Conservation (phyloP, 176 grass and related monocot species). For the Themeda triandra region DNA sequence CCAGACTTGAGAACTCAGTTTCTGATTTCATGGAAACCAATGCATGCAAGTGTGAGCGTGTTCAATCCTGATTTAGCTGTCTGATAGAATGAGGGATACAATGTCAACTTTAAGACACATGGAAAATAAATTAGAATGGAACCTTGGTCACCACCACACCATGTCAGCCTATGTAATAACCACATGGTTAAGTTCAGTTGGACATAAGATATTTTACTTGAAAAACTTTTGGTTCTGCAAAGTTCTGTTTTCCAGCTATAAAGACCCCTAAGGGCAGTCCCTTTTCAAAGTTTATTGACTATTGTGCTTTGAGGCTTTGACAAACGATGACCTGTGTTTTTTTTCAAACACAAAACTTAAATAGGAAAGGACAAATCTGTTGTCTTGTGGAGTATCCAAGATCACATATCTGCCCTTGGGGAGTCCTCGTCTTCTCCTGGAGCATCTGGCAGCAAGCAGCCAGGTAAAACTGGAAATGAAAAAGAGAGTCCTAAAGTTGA, state of each 20-base stretch:
- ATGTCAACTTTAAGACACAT: not conserved
- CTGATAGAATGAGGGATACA: not conserved
- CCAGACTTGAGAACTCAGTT: not conserved
- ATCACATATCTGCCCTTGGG: constrained; percentile 69
- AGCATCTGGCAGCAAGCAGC: constrained; percentile 52
- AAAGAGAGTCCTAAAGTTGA: constrained; percentile 82
- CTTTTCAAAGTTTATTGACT: not conserved
- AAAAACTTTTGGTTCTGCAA: not conserved
- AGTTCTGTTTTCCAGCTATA: not conserved
- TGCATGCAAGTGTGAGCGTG: not conserved
- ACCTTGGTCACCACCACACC: not conserved
- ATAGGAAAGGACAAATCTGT: constrained; percentile 93
- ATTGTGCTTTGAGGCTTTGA: not conserved
- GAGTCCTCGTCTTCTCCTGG: constrained; percentile 55
- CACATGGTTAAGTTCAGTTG: not conserved
- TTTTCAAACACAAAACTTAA: not conserved
- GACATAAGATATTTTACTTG: not conserved
- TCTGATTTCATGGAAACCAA: constrained; percentile 1
- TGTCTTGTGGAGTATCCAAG: constrained; percentile 92
- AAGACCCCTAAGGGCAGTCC: not conserved
- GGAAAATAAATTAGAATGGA: not conserved
- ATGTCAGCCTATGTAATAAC: not conserved
- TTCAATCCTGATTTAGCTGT: not conserved
- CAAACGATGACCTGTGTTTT: not conserved
- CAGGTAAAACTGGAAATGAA: constrained; percentile 52